Conservation (phyloP, 2,329 filamentous ascomycete genomes). For the Orbilia javanica region DNA sequence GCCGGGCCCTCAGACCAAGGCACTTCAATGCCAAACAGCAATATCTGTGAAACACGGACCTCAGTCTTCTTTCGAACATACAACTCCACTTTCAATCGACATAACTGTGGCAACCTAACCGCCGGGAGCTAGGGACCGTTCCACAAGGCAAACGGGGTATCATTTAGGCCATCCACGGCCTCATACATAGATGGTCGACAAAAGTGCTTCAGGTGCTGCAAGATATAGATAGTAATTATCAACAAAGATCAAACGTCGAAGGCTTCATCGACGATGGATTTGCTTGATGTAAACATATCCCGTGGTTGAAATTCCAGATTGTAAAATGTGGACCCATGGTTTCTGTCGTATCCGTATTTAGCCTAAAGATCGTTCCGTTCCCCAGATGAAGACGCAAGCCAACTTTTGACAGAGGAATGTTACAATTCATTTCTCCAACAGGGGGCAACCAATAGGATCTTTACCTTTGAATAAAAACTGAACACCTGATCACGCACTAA, state of each 20-base stretch:
- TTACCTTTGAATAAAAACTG: conserved; percentile 6
- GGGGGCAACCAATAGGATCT: conserved; percentile 32
- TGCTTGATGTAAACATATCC: background rate
- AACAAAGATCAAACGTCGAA: background rate
- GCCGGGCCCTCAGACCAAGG: background rate
- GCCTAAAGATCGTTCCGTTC: conserved; percentile 43
- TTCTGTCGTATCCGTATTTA: conserved; percentile 33
- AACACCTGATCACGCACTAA: conserved; percentile 30
- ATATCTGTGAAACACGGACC: conserved; percentile 26
- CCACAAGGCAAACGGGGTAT: background rate
- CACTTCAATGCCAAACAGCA: background rate
- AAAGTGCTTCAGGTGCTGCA: background rate
- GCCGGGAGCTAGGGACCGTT: background rate
- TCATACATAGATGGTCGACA: background rate
- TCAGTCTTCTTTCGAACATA: conserved; percentile 7
- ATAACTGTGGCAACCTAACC: background rate
- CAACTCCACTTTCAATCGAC: background rate
- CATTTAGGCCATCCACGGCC: background rate
- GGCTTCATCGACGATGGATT: background rate
- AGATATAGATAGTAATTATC: conserved; percentile 1
- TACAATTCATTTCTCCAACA: background rate
- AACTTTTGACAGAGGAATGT: conserved; percentile 9
- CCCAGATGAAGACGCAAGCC: conserved; percentile 43
- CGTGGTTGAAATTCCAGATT: conserved; percentile 30
- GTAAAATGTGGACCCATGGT: conserved; percentile 28